Percentiles rank a stretch among this genome's conserved stretches.
phyloP scores from a whole-genome alignment of 371 early-diverging fungal species.

The Mitosporidium daphniae region DNA sequence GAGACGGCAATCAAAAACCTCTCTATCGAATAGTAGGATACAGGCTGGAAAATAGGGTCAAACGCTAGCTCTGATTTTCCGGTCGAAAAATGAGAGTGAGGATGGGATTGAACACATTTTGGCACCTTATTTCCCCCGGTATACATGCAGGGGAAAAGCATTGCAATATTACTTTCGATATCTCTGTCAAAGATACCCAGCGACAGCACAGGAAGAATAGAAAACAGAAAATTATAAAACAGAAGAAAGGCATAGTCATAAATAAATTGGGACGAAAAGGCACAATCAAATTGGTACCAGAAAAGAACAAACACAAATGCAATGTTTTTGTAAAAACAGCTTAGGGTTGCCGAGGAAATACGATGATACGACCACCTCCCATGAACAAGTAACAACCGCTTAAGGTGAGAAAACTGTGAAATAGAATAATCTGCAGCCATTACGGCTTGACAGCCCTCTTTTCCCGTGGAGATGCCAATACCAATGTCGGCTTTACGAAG shows the following conservation, averaged over 20 bases:
- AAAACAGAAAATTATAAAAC: slow-evolving; percentile 50
- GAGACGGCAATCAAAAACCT: slow-evolving; percentile 38
- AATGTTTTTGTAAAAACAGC: slow-evolving; percentile 19
- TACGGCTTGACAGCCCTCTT: slow-evolving; percentile 81
- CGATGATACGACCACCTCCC: slow-evolving; percentile 70
- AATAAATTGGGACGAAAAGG: slow-evolving; percentile 41
- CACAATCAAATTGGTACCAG: slow-evolving; percentile 47
- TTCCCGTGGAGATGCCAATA: slow-evolving; percentile 55
- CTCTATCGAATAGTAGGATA: too few relatives aligned
- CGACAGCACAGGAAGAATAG: slow-evolving; percentile 40
- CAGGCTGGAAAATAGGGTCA: too few relatives aligned
- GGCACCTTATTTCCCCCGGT: slow-evolving; percentile 30
- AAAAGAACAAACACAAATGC: slow-evolving; percentile 15
- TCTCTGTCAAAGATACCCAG: slow-evolving; percentile 53
- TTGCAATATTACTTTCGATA: neutral
- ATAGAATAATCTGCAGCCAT: slow-evolving; percentile 79
- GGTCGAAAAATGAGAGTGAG: too few relatives aligned
- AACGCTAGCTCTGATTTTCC: too few relatives aligned
- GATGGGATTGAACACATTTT: slow-evolving; percentile 40
- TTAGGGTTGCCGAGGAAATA: slow-evolving; percentile 36
- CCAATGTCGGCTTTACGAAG: slow-evolving; percentile 78
- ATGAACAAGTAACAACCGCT: slow-evolving; percentile 51
- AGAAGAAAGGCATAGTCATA: slow-evolving; percentile 64
- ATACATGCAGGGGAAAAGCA: neutral
- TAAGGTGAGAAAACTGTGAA: slow-evolving; percentile 50